These are phyloP conservation scores for Leishmania guyanensis DNA, from an alignment of 208 protist species.

Conservation along the genomic window DNA sequence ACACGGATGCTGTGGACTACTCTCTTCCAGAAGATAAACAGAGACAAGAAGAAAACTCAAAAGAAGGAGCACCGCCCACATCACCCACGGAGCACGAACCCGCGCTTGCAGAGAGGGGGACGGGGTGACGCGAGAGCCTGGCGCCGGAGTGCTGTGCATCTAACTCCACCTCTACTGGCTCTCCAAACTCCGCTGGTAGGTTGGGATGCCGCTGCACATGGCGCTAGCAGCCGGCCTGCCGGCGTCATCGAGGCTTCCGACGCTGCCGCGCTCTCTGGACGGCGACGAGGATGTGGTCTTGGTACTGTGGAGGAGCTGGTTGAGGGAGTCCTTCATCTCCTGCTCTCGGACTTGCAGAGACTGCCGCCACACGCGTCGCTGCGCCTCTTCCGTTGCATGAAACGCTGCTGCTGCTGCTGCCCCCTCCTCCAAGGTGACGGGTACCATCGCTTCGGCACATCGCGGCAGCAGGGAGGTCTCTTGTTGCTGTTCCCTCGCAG, in stretches of 20 bases:
- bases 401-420: not conserved
- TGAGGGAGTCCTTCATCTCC: conserved; percentile 27
- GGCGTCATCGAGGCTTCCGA: not conserved
- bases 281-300: not conserved
- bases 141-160: not conserved
- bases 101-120: not conserved
- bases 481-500: not conserved
- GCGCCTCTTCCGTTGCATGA: not conserved
- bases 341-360: conserved; percentile 23
- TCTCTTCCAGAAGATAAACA: not conserved
- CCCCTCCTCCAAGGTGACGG: too few relatives aligned
- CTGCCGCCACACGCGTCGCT: conserved; percentile 16
- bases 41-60: not conserved
- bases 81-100: not conserved
- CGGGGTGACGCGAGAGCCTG: not conserved
- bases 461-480: not conserved
- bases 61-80: not conserved
- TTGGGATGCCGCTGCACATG: conserved; percentile 21
- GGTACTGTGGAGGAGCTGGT: conserved; percentile 15
- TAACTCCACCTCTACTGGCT: not conserved
- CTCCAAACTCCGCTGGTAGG: conserved; percentile 9
- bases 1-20: not conserved
- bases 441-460: not conserved
- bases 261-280: conserved; percentile 1
- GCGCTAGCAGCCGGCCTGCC: conserved; percentile 4